phyloP scores from a whole-genome alignment of 1,284 basidiomycete genomes.

The Ustilago xerochloae region DNA sequence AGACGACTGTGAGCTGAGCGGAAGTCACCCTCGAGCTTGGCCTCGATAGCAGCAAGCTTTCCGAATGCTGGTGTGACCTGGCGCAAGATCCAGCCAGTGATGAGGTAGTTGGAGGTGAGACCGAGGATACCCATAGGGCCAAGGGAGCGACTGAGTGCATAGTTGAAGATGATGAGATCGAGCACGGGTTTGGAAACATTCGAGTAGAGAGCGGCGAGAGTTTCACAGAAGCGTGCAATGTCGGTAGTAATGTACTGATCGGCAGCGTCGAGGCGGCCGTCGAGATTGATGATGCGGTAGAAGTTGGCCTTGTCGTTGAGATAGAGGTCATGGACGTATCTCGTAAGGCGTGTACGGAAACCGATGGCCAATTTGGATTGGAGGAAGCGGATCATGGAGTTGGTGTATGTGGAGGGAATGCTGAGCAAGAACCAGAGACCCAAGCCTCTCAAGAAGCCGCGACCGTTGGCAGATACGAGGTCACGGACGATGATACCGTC shows the following conservation, averaged over 20 bases:
- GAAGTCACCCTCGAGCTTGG: slow-evolving; percentile 86
- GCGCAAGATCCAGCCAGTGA: slow-evolving; percentile 83
- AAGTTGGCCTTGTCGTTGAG: slow-evolving; percentile 71
- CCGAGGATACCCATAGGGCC: slow-evolving; percentile 80
- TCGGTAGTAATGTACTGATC: slow-evolving; percentile 86
- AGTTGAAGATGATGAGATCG: slow-evolving; percentile 92
- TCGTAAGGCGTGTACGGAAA: slow-evolving; percentile 85
- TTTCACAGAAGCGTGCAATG: slow-evolving; percentile 88
- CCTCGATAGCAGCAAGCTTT: slow-evolving; percentile 87
- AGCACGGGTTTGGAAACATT: slow-evolving; percentile 80
- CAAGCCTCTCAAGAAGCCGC: slow-evolving; percentile 84
- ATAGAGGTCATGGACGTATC: slow-evolving; percentile 93
- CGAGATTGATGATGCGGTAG: slow-evolving; percentile 70
- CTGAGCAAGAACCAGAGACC: slow-evolving; percentile 90
- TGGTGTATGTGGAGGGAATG: slow-evolving; percentile 93
- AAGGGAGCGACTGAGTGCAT: slow-evolving; percentile 85
- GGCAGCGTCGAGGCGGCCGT: slow-evolving; percentile 64
- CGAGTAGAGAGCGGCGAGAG: slow-evolving; percentile 84
- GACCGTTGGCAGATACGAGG: slow-evolving; percentile 85
- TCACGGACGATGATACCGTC: slow-evolving; percentile 91
- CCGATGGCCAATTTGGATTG: slow-evolving; percentile 88
- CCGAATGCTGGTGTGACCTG: slow-evolving; percentile 93
- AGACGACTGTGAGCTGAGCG: slow-evolving; percentile 86
- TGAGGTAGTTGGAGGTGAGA: slow-evolving; percentile 85
- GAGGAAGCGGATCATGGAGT: slow-evolving; percentile 92